Evolutionary conservation across 352 stramenopile species (phyloP).

Genomic region (Globisporangium canariense): DNA sequence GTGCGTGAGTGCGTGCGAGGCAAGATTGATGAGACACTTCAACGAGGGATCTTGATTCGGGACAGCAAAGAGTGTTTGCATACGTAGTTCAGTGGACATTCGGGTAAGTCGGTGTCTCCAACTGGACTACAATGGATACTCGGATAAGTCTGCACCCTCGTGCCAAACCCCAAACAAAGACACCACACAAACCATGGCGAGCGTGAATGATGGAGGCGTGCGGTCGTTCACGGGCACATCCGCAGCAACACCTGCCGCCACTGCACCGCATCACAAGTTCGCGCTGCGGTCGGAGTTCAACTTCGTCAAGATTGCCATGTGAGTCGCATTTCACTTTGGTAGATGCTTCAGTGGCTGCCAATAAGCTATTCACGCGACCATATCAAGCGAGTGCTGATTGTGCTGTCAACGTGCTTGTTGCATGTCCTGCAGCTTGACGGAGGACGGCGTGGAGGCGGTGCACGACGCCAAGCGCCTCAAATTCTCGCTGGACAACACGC

Average conservation of each 20-base stretch:
- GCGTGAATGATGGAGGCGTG: neutral
- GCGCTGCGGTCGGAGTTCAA: slow-evolving; percentile 41
- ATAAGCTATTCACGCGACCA: neutral
- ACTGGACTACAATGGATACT: neutral
- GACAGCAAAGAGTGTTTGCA: neutral
- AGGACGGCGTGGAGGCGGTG: slow-evolving; percentile 36
- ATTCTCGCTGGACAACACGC: slow-evolving; percentile 66
- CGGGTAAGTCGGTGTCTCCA: neutral
- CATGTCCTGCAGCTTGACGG: slow-evolving; percentile 36
- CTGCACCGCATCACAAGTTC: slow-evolving; percentile 69
- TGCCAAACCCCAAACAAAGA: neutral
- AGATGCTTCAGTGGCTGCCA: neutral
- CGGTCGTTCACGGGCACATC: neutral
- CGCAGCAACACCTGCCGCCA: neutral
- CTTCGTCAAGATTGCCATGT: slow-evolving; percentile 73
- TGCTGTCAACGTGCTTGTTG: neutral
- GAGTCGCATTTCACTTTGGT: slow-evolving; percentile 10
- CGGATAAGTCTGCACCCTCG: neutral
- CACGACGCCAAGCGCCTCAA: slow-evolving; percentile 64
- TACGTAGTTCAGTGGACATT: neutral
- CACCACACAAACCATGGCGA: slow-evolving; percentile 7
- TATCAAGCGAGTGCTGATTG: neutral
- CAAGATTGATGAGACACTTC: neutral
- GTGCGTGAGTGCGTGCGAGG: no score
- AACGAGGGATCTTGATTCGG: slow-evolving; percentile 1